Percentiles rank a stretch among this genome's conserved stretches.
Evolutionary conservation across 345 rosid species (phyloP).

Genomic region (Eutrema yunnanense): DNA sequence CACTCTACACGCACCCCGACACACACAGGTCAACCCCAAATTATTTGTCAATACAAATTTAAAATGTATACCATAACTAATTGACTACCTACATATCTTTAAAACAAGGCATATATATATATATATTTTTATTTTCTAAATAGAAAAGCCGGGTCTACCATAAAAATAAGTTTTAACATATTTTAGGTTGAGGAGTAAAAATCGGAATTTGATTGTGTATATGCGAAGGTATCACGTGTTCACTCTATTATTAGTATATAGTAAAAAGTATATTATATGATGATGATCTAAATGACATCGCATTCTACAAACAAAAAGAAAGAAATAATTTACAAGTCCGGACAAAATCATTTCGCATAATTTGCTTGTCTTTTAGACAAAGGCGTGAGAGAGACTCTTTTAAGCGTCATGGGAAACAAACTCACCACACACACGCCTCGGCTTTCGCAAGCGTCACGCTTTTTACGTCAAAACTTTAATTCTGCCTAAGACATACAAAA

Average conservation of each 20-base stretch:
- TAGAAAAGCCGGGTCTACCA: neutral
- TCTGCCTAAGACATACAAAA: neutral
- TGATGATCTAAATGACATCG: neutral
- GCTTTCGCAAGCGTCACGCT: slow-evolving; percentile 21
- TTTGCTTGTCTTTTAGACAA: slow-evolving; percentile 29
- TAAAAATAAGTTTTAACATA: neutral
- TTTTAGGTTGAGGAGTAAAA: no score
- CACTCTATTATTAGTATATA: neutral
- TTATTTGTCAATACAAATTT: neutral
- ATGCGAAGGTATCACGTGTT: neutral
- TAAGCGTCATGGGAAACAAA: slow-evolving; percentile 23
- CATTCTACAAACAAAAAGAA: neutral
- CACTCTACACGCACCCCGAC: neutral
- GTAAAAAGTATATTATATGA: slow-evolving; percentile 6
- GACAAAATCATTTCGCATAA: slow-evolving; percentile 26
- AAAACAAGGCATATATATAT: neutral
- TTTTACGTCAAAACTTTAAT: slow-evolving; percentile 12
- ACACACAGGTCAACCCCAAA: slow-evolving; percentile 12
- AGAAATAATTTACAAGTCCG: neutral
- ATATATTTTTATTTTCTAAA: neutral
- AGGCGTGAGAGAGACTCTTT: slow-evolving; percentile 22
- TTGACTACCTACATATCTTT: neutral
- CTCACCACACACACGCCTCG: slow-evolving; percentile 29
- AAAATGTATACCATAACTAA: neutral
- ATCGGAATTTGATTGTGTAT: neutral